Base-by-base conservation (phyloP, 352 stramenopile species). In the Peronosclerospora sorghi region DNA sequence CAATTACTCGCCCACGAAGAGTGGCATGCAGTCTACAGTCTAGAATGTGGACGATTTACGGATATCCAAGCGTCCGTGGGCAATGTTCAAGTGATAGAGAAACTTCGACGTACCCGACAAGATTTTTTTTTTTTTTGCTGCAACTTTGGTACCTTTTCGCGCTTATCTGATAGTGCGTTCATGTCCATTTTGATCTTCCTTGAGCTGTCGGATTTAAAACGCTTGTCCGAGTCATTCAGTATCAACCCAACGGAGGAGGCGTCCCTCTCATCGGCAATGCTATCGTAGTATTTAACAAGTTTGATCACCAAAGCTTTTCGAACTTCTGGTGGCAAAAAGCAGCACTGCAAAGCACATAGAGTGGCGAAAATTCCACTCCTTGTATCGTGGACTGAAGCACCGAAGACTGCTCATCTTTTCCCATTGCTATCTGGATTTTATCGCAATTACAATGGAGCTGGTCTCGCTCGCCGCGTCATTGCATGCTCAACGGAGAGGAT, bases 241-340 rank as follows among this genome's bases (percentile, higher is more conserved):
- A 18, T 17, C 3, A 54, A 26, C 24, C 19, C 17, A 3, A 5
- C 23, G 5, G 35, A 52, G 13, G 21, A 45, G n/a, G 15, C 30
- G 12, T 30, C 37, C 3, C 29, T 72, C 20, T 60, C 60, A 21
- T 46, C 58, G 24, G 59, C 62, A 34, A 71, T 83, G 57, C 41
- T 69, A 15, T 68, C 59, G 20, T 83, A 68, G 68, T 57, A 83
- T 38, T 48, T 78, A 18, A 68, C 68, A 15, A 80, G 54, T 42
- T 59, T 37, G 18, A 58, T 80, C 9, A 51, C 51, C 21, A 81
- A 70, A 45, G 23, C 32, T 6, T 77, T 75, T 21, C 62, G 62
- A n/a, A n/a, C 40, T 15, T 27, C 26, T 46, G 34, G 28, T 21
- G 18, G 34, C 2, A n/a, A 56, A 7, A 27, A 32, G 32, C 19